Evolutionary conservation across 768 basidiomycete species (phyloP).

Genomic region (Boletus huronensis): DNA sequence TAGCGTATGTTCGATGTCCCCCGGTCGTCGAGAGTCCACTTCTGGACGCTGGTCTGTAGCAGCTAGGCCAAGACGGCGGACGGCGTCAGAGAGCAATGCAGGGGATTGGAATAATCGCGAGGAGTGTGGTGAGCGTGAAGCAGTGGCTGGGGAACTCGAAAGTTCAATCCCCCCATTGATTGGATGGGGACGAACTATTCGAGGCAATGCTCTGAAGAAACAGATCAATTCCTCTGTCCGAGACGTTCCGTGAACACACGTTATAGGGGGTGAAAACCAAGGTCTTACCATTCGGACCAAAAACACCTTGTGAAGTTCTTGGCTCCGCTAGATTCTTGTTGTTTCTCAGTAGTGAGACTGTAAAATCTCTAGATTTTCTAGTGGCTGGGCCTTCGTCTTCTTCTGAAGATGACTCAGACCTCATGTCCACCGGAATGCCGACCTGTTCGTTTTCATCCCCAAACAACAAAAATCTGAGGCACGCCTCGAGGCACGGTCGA

Average conservation of each 20-base stretch:
- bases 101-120: slow-evolving; percentile 55
- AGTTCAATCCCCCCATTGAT: slow-evolving; percentile 40
- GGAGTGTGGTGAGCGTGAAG: slow-evolving; percentile 22
- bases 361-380: slow-evolving; percentile 46
- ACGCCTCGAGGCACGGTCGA: slow-evolving; percentile 83
- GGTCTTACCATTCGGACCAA: slow-evolving; percentile 78
- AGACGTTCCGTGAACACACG: slow-evolving; percentile 1
- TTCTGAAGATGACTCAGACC: slow-evolving; percentile 65
- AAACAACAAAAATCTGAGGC: slow-evolving; percentile 77
- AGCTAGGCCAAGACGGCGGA: slow-evolving; percentile 59
- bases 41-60: slow-evolving; percentile 52
- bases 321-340: slow-evolving; percentile 83
- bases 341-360: slow-evolving; percentile 53
- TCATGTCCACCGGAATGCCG: slow-evolving; percentile 36
- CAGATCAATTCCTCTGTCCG: slow-evolving; percentile 75
- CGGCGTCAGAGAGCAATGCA: slow-evolving; percentile 68
- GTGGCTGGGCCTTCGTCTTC: slow-evolving; percentile 50
- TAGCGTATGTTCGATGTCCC: slow-evolving; percentile 57
- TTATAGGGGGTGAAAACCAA: neutral
- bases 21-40: slow-evolving; percentile 41
- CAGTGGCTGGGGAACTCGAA: slow-evolving; percentile 41
- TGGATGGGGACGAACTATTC: slow-evolving; percentile 56
- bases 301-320: slow-evolving; percentile 81
- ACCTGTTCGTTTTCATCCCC: slow-evolving; percentile 54
- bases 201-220: slow-evolving; percentile 77